Base-by-base conservation (phyloP, 208 protist genomes). In the Trypanosoma mega region DNA sequence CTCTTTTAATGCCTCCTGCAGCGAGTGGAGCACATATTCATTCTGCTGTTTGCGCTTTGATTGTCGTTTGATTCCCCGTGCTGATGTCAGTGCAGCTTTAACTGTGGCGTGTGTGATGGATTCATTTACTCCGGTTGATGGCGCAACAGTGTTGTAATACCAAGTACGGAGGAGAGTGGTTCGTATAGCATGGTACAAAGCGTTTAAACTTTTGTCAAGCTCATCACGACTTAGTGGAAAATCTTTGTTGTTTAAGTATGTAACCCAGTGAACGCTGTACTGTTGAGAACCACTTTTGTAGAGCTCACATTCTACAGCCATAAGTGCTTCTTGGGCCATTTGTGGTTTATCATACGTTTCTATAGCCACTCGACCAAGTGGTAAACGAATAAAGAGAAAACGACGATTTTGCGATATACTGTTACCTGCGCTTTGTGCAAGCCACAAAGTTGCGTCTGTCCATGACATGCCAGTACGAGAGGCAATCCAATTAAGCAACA, bases 401-500 rank as follows among this genome's bases (percentile, higher is more conserved):
- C 41, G 52, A 23, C 47, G 54, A 20, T n/a, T 55, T 43, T 70
- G 18, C 21, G 45, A 58, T 12, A 33, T 48, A 20, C 54, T 29
- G 8, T 36, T 9, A 30, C 47, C 57, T 5, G 56, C 56, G 20
- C 46, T 20, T 46, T 14, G 31, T 8, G 20, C 31, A 12, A 82
- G 29, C 34, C 66, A 65, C 26, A 29, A 16, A 0, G 54, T 58
- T 44, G 70, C 75, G 9, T 68, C 69, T 3, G n/a, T n/a, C 65
- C 70, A 76, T 7, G 65, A 29, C 43, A 77, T 52, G 4, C 36
- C 20, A 23, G 64, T 30, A 14, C 31, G 46, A 5, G 70, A 59
- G 33, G 68, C 64, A 4, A 77, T 12, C 75, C 75, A 82, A 58
- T 82, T 76, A 18, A 82, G 52, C 57, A 82, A 20, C 75, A 82